Percentiles rank a stretch among this genome's conserved stretches.
phyloP scores from a whole-genome alignment of 176 grass and related monocot genomes.

The Eremochloa ophiuroides region DNA sequence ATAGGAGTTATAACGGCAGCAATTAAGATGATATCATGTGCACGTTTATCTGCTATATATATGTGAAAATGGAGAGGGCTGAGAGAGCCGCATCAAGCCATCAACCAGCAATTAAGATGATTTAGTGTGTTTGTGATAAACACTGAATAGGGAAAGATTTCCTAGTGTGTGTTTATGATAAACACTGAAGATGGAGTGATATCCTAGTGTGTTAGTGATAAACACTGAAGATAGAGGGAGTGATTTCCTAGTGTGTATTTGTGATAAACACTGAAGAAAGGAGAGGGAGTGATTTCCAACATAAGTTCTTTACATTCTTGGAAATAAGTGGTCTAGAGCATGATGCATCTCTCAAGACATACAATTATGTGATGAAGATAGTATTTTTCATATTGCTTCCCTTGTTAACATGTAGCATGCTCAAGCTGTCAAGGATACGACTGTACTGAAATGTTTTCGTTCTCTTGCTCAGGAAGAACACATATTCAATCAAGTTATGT shows the following conservation, averaged over 20 bases:
- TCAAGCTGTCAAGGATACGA: background rate
- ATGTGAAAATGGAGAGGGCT: too few relatives aligned
- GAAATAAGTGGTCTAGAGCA: background rate
- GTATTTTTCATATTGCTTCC: background rate
- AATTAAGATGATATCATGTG: too few relatives aligned
- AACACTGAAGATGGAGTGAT: background rate
- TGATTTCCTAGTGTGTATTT: background rate
- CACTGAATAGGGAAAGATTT: background rate
- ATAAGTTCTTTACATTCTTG: background rate
- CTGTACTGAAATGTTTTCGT: background rate
- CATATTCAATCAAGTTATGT: conserved; percentile 6
- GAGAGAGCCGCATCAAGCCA: background rate
- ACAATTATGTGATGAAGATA: conserved; percentile 13
- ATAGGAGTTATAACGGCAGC: too few relatives aligned
- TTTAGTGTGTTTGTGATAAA: background rate
- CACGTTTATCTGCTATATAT: too few relatives aligned
- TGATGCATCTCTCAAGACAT: background rate
- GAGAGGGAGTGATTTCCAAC: background rate
- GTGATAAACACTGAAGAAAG: background rate
- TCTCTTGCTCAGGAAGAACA: conserved; percentile 1
- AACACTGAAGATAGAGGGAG: background rate
- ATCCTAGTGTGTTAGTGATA: background rate
- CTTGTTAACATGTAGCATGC: background rate
- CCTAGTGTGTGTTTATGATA: background rate
- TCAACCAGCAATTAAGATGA: too few relatives aligned